Evolutionary conservation across 306 rosid genomes (phyloP).

Genomic region (Malus domestica): ASM211411v1 NC_041805.1:11380001-11380500

Average conservation of each 20-base stretch:
- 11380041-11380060: too few relatives aligned
- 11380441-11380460: not conserved
- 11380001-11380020: not conserved
- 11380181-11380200: too few relatives aligned
- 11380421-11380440: not conserved
- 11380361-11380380: conserved; percentile 22
- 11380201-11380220: rapidly evolving
- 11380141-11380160: too few relatives aligned
- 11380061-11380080: too few relatives aligned
- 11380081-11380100: too few relatives aligned
- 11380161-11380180: too few relatives aligned
- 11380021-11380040: not conserved
- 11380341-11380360: not conserved
- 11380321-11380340: not conserved
- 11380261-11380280: not conserved
- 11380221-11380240: too few relatives aligned
- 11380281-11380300: not conserved
- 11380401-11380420: not conserved
- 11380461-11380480: not conserved
- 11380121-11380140: too few relatives aligned
- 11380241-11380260: too few relatives aligned
- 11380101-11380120: too few relatives aligned
- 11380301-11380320: not conserved
- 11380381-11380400: not conserved
- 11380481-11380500: not conserved